These are phyloP conservation scores for Botrytis tulipae DNA, from an alignment of 2,329 filamentous ascomycete species.

Conservation along the genomic window DNA sequence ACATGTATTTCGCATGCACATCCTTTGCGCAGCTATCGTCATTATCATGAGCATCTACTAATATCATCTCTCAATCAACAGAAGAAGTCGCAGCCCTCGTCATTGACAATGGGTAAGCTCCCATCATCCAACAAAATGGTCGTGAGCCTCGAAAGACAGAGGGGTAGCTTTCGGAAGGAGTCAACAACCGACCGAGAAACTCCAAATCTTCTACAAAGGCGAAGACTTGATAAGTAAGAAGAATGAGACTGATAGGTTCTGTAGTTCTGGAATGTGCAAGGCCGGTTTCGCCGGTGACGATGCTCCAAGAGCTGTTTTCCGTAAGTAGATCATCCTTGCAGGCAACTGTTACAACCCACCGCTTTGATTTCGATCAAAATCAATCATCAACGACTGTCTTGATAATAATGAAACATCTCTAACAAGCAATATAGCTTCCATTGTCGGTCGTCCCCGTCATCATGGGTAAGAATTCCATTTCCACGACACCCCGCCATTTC, in stretches of 20 bases:
- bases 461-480: conserved; percentile 75
- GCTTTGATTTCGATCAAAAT: conserved; percentile 5
- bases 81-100: conserved; percentile 99
- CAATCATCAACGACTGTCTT: neutral
- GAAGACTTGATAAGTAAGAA: conserved; percentile 20
- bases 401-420: conserved; percentile 22
- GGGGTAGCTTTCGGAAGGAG: conserved; percentile 28
- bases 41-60: conserved; percentile 30
- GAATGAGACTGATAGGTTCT: conserved; percentile 32
- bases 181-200: conserved; percentile 17
- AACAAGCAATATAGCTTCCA: conserved; percentile 68
- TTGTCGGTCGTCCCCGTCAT: conserved; percentile 98
- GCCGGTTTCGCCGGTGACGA: conserved; percentile 99
- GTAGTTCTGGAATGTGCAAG: conserved; percentile 99
- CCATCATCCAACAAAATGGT: conserved; percentile 31
- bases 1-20: neutral
- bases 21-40: conserved; percentile 26
- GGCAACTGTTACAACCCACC: conserved; percentile 10
- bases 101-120: conserved; percentile 99
- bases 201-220: conserved; percentile 18
- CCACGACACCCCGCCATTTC: conserved; percentile 29
- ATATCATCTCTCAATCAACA: conserved; percentile 47
- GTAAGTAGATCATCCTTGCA: conserved; percentile 65
- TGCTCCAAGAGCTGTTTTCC: conserved; percentile 99
- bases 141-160: conserved; percentile 24